Base-by-base conservation (phyloP, 1,284 basidiomycete species). In the Leccinum fuscescens region DNA sequence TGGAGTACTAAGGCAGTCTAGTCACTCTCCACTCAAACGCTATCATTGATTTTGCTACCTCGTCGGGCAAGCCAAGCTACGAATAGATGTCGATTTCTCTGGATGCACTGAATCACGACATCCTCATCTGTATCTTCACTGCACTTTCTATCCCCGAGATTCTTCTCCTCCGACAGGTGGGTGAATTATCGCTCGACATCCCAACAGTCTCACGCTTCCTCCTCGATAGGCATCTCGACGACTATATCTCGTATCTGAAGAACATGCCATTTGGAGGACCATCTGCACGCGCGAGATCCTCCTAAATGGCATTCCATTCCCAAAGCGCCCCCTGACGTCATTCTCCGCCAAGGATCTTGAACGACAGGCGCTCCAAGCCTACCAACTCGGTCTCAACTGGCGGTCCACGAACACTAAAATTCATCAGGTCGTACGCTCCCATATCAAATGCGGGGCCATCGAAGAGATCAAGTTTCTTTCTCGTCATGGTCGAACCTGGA, bases 241-340 rank as follows among this genome's bases (percentile, higher is more conserved):
- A 15, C 65, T 87, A 29, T 66, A 69, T 54, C 61, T 66, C 3
- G 62, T 85, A 9, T 81, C 82, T 0, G 71, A 67, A 12, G 72
- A 80, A 22, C 79, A 78, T 42, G 76, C 80, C 53, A 78, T 87
- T 22, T 88, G 86, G 86, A 77, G 76, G n/a, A 78, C 78, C 42
- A 80, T 79, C 17, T 82, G 79, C 66, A 66, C 66, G 20, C 69
- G 62, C 46, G 75, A 82, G 50, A 76, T 86, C 33, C 67, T 83
- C 3, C 58, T 64, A 11, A 66, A 72, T 29, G 79, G 80, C 0
- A 79, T 79, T 56, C 85, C 86, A 1, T 85, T 85, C 63, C 77
- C 80, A 1, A 64, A 68, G 11, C 55, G 67, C 14, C 55, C 65
- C 6, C 46, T 77, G 39, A 68, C 73, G 20, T 65, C 69, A 1